Base-by-base conservation (phyloP, 495 filamentous ascomycete genomes). In the Penicillium lagena region DNA sequence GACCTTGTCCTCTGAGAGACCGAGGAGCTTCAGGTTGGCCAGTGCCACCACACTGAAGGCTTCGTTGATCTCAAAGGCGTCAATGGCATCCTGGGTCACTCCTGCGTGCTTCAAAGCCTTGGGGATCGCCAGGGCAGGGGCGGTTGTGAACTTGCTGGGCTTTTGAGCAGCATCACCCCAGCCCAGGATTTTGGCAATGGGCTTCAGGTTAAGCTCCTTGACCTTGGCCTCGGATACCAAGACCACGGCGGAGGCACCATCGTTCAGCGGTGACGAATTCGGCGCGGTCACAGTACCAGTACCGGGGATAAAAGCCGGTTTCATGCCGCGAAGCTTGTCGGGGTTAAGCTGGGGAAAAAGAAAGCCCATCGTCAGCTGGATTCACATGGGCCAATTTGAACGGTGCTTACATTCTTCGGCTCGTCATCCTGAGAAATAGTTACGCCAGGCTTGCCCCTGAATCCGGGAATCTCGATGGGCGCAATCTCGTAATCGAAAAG, bases 41-140 rank as follows among this genome's bases (percentile, higher is more conserved):
- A 97, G 72, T 12, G 93, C 90, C 37, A 98, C 93, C 17, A 98
- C 93, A 35, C 85, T 90, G 77, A 98, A 98, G 7, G 93, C 93
- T 72, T 98, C 93, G 68, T 98, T 98, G 75, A 98, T 96, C 76
- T 98, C 93, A 58, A 91, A 97, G 51, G 82, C 91, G 56, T 96
- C 91, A 40, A 98, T 78, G 33, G 83, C 70, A 36, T 83, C 75
- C 52, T 82, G 77, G 30, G 80, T 75, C 39, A 96, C 66, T 45
- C 82, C 81, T 31, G 93, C 93, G 66, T 98, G 90, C 75, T 86
- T 86, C 50, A 97, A 79, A 11, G 93, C 93, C 76, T 96, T 96
- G 47, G 93, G 93, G 43, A 98, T 93, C 28, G 93, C 93, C 37
- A 96, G 75, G n/a, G 93, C 79, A 17, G 93, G 93, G 5, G 93